A percentile compares a stretch with the other conserved stretches of the same genome.
Evolutionary conservation across 1,284 basidiomycete genomes (phyloP).

Genomic region (Rhodotorula sp.): DNA sequence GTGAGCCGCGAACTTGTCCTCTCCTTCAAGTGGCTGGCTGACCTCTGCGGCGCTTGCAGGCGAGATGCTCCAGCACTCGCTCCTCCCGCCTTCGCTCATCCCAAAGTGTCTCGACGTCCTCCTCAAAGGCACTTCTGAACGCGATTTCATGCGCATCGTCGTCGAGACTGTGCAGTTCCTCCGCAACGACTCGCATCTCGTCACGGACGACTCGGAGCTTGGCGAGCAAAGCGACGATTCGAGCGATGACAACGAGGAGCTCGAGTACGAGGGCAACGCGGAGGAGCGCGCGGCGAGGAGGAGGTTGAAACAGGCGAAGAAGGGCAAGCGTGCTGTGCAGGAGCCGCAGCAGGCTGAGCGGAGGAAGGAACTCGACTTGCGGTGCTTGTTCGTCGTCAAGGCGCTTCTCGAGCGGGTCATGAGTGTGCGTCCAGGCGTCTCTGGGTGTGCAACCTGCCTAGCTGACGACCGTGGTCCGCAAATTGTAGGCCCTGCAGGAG

Average conservation of each 20-base stretch:
- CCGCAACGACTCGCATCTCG: slow-evolving; percentile 56
- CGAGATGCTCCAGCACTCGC: slow-evolving; percentile 80
- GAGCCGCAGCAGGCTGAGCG: slow-evolving; percentile 59
- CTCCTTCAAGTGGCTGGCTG: background rate
- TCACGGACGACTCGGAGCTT: slow-evolving; percentile 41
- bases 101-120: slow-evolving; percentile 83
- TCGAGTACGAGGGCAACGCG: slow-evolving; percentile 13
- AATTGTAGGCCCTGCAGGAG: slow-evolving; percentile 76
- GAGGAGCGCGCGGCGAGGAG: slow-evolving; percentile 1
- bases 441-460: background rate
- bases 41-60: slow-evolving; percentile 52
- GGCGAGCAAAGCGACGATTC: slow-evolving; percentile 51
- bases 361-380: slow-evolving; percentile 71
- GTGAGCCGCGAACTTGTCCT: slow-evolving; percentile 54
- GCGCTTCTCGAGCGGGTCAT: slow-evolving; percentile 89
- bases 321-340: slow-evolving; percentile 13
- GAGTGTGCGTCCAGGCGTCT: slow-evolving; percentile 59
- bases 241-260: slow-evolving; percentile 47
- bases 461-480: background rate
- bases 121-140: slow-evolving; percentile 77
- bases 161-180: slow-evolving; percentile 91
- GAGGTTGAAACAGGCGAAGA: slow-evolving; percentile 18
- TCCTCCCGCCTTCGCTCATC: slow-evolving; percentile 74
- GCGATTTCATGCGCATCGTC: slow-evolving; percentile 87
- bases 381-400: slow-evolving; percentile 83